Conservation (phyloP, 495 filamentous ascomycete genomes). For the Evansstolkia leycettana region DNA sequence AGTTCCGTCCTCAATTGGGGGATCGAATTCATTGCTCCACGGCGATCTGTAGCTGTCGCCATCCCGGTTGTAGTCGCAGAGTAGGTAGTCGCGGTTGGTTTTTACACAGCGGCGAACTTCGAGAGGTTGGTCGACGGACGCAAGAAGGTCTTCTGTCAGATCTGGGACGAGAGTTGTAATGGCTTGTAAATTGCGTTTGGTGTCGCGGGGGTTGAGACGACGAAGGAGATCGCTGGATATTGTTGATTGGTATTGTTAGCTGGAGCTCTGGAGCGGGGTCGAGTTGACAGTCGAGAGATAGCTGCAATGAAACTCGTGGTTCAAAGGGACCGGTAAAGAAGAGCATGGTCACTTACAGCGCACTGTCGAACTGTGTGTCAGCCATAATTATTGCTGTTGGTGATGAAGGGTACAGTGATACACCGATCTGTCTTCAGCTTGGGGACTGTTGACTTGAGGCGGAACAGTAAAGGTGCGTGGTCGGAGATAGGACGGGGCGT, state of each 20-base stretch:
- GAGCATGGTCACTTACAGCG: slow-evolving; percentile 36
- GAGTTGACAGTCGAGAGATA: neutral
- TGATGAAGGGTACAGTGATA: slow-evolving; percentile 4
- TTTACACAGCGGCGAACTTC: slow-evolving; percentile 73
- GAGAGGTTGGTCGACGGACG: slow-evolving; percentile 92
- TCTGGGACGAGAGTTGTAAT: slow-evolving; percentile 80
- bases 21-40: slow-evolving; percentile 98
- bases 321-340: neutral
- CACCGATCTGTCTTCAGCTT: slow-evolving; percentile 9
- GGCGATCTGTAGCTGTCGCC: slow-evolving; percentile 93
- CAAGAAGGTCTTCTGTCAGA: slow-evolving; percentile 93
- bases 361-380: slow-evolving; percentile 48
- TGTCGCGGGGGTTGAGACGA: slow-evolving; percentile 88
- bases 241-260: slow-evolving; percentile 13
- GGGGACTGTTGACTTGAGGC: slow-evolving; percentile 1
- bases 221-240: slow-evolving; percentile 83
- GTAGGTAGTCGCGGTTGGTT: slow-evolving; percentile 87
- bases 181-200: slow-evolving; percentile 66
- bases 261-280: slow-evolving; percentile 16
- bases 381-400: slow-evolving; percentile 28
- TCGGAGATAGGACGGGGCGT: slow-evolving; percentile 5
- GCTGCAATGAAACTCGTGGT: neutral
- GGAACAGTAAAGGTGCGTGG: slow-evolving; percentile 23
- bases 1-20: slow-evolving; percentile 65
- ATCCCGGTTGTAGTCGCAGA: slow-evolving; percentile 99